Evolutionary conservation across 163 green algal species (phyloP).

Genomic region (Scenedesmus sp.): DNA sequence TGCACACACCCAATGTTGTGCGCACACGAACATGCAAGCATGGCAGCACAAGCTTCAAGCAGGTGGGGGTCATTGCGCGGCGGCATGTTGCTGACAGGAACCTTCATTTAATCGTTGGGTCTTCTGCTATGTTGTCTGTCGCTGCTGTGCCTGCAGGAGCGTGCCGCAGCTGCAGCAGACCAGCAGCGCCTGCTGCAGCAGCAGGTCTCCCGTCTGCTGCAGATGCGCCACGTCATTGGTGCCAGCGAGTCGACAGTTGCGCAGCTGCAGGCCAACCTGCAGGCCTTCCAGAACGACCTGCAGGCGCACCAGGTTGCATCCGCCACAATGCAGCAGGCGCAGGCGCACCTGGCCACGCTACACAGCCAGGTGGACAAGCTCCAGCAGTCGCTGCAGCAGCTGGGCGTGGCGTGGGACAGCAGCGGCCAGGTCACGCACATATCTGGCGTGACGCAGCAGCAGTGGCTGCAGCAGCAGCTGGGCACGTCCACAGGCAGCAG

Average conservation of each 20-base stretch:
- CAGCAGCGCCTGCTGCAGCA: conserved; percentile 39
- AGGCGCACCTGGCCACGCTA: not conserved
- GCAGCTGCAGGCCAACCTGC: conserved; percentile 20
- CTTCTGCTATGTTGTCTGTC: not conserved
- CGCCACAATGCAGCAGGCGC: conserved; percentile 17
- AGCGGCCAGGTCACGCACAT: conserved; percentile 36
- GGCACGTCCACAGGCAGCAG: not conserved
- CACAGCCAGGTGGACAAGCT: conserved; percentile 22
- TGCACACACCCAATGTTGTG: no score
- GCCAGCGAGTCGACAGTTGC: conserved; percentile 1
- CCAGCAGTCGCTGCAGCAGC: not conserved
- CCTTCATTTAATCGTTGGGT: no score
- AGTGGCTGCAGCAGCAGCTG: conserved; percentile 16
- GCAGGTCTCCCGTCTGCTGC: conserved; percentile 10
- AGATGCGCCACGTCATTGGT: conserved; percentile 38
- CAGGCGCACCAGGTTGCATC: conserved; percentile 11
- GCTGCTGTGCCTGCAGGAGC: conserved; percentile 25
- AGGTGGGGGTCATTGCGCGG: no score
- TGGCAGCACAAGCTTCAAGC: no score
- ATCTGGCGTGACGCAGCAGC: not conserved
- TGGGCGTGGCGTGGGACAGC: conserved; percentile 32
- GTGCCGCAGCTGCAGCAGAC: conserved; percentile 9
- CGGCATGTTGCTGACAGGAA: no score
- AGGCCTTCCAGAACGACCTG: conserved; percentile 41
- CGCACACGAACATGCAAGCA: no score